Evolutionary conservation across 257 asterid genomes (phyloP).

Genomic region (Striga asiatica): DNA sequence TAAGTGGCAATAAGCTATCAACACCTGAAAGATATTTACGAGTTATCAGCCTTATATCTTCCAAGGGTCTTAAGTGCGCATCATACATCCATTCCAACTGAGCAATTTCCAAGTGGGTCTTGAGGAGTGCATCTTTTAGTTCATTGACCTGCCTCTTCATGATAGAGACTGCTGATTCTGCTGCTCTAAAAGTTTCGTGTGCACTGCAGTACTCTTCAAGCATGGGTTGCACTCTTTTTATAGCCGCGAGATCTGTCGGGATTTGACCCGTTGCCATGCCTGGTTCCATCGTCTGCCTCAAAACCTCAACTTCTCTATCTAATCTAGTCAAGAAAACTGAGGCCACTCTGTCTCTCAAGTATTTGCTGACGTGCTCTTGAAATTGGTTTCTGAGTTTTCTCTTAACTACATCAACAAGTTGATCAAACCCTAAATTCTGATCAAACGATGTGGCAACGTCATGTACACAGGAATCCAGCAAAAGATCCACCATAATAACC

Average conservation of each 20-base stretch:
- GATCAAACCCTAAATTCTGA: conserved; percentile 80
- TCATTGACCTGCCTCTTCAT: conserved; percentile 76
- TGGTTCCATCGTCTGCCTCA: conserved; percentile 41
- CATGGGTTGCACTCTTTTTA: conserved; percentile 50
- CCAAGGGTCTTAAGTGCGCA: conserved; percentile 46
- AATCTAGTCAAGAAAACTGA: conserved; percentile 48
- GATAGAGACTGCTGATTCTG: conserved; percentile 66
- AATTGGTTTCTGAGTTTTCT: conserved; percentile 50
- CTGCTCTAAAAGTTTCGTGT: conserved; percentile 84
- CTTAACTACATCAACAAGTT: conserved; percentile 67
- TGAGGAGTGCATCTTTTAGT: conserved; percentile 64
- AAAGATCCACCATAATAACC: conserved; percentile 64
- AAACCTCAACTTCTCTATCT: conserved; percentile 50
- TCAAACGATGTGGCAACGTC: conserved; percentile 58
- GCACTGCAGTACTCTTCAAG: conserved; percentile 86
- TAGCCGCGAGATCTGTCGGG: conserved; percentile 31
- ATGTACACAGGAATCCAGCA: conserved; percentile 77
- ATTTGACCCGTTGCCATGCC: conserved; percentile 25
- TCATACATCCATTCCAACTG: conserved; percentile 93
- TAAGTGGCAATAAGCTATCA: conserved; percentile 50
- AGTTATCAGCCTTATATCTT: conserved; percentile 44
- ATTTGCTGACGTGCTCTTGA: conserved; percentile 61
- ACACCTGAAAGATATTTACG: conserved; percentile 45
- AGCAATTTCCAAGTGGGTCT: conserved; percentile 69
- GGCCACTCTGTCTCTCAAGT: conserved; percentile 72